phyloP scores from a whole-genome alignment of 2,329 filamentous ascomycete genomes.

The Ophiostoma sp. region DNA sequence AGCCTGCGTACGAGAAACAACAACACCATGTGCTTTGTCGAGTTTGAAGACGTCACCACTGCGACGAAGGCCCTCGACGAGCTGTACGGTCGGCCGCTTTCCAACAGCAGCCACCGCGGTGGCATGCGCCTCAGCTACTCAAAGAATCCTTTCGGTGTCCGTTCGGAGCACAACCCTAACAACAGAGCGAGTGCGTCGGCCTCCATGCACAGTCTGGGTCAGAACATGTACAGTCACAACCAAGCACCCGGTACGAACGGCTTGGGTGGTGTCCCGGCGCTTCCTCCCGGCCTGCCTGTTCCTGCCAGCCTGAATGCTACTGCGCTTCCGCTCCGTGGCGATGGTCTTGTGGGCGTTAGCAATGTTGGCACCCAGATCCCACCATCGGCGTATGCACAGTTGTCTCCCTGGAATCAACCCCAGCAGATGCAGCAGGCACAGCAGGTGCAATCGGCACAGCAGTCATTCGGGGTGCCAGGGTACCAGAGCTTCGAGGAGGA shows the following conservation, averaged over 20 bases:
- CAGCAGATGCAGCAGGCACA: background rate
- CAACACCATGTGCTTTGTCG: conserved; percentile 97
- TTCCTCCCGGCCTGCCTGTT: conserved; percentile 72
- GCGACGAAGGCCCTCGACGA: conserved; percentile 88
- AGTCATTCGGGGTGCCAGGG: background rate
- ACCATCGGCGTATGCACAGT: background rate
- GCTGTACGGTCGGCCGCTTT: conserved; percentile 77
- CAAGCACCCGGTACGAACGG: background rate
- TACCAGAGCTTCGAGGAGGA: background rate
- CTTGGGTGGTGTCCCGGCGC: conserved; percentile 42
- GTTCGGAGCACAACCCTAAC: conserved; percentile 63
- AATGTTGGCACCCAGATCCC: background rate
- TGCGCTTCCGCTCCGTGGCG: conserved; percentile 25
- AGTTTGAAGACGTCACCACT: conserved; percentile 90
- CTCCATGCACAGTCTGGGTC: background rate
- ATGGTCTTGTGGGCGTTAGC: background rate
- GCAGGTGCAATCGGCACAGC: background rate
- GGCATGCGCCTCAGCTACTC: conserved; percentile 95
- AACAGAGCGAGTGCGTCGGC: conserved; percentile 26
- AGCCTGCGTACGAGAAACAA: conserved; percentile 94
- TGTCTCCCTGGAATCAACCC: background rate
- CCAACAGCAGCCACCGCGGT: conserved; percentile 70
- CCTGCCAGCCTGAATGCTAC: conserved; percentile 60
- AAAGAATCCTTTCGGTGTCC: conserved; percentile 91
- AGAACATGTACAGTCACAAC: conserved; percentile 27